Evolutionary conservation across 768 basidiomycete genomes (phyloP).

Genomic region (Phaeotremella skinneri): DNA sequence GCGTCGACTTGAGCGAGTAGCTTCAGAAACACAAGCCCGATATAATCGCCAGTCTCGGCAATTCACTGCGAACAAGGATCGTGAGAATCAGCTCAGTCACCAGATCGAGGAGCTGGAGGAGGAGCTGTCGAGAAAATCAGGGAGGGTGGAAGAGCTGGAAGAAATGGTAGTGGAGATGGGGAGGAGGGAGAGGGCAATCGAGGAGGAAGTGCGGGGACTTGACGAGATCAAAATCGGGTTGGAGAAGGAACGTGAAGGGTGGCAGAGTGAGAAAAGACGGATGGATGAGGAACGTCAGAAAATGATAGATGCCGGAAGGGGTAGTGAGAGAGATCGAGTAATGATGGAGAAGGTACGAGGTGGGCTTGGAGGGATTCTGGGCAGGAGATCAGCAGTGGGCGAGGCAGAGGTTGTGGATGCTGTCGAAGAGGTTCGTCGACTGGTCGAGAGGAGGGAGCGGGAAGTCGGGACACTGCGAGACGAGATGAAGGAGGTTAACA

Average conservation of each 20-base stretch:
- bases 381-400: constrained; percentile 18
- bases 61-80: constrained; percentile 24
- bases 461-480: constrained; percentile 39
- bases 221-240: constrained; percentile 19
- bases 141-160: constrained; percentile 33
- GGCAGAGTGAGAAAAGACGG: constrained; percentile 22
- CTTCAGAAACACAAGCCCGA: constrained; percentile 31
- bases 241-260: constrained; percentile 27
- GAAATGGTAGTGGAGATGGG: constrained; percentile 44
- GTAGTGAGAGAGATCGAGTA: constrained; percentile 26
- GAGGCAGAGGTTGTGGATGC: constrained; percentile 36
- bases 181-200: constrained; percentile 36
- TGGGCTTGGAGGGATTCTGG: constrained; percentile 29
- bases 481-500: constrained; percentile 50
- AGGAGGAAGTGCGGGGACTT: constrained; percentile 33
- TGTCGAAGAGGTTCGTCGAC: constrained; percentile 30
- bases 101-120: constrained; percentile 30
- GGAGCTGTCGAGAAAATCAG: constrained; percentile 18
- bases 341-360: constrained; percentile 29
- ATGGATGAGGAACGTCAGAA: constrained; percentile 21
- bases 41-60: constrained; percentile 29
- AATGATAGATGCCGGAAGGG: constrained; percentile 11
- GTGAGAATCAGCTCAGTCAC: constrained; percentile 31
- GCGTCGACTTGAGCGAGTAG: constrained; percentile 40
- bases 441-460: constrained; percentile 38